phyloP scores from a whole-genome alignment of 371 early-diverging fungal genomes.

The Mucor sp. region DNA sequence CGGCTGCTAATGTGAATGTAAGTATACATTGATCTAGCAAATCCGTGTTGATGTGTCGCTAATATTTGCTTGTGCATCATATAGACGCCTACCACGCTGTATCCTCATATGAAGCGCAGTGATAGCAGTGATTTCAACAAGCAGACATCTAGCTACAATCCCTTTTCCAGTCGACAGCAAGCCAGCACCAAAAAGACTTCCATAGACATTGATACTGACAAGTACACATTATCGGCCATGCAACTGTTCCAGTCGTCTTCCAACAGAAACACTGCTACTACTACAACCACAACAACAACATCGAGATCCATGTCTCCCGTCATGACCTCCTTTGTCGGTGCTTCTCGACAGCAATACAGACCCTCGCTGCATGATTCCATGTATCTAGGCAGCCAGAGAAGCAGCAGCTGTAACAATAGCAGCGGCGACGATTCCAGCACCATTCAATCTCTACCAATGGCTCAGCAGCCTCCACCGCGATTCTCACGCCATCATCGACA shows the following conservation, averaged over 20 bases:
- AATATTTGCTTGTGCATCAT: too few relatives aligned
- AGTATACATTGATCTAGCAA: background rate
- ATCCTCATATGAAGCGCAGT: background rate
- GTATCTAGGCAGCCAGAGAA: background rate
- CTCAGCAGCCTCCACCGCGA: background rate
- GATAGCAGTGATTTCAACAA: background rate
- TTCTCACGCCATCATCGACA: constrained; percentile 2
- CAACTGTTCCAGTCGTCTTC: background rate
- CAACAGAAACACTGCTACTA: background rate
- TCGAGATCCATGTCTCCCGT: background rate
- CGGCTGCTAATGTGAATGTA: too few relatives aligned
- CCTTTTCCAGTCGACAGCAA: background rate
- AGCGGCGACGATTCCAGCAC: background rate
- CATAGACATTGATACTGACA: background rate
- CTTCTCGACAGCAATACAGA: background rate
- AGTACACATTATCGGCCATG: background rate
- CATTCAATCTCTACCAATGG: background rate
- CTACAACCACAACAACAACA: background rate
- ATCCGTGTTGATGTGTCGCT: background rate
- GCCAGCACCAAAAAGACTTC: background rate
- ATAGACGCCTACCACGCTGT: background rate
- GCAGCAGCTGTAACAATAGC: background rate
- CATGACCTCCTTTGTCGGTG: background rate
- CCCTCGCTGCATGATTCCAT: background rate
- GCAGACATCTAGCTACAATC: background rate